These are phyloP conservation scores for Citrullus colocynthis DNA, from an alignment of 306 rosid genomes.

Conservation along the genomic window DNA sequence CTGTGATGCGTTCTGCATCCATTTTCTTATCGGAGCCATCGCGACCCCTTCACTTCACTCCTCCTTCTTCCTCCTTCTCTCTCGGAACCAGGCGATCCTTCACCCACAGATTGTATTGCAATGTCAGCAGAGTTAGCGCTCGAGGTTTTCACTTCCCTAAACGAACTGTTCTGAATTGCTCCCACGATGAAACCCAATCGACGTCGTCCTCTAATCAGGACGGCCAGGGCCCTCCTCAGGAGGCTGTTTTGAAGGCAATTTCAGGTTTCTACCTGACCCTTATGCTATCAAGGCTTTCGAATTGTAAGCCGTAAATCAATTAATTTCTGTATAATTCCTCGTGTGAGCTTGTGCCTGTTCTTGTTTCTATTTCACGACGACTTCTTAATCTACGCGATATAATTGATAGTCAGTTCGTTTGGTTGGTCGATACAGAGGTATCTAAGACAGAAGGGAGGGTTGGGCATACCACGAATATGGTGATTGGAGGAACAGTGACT, in stretches of 20 bases:
- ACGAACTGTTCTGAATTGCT: slow-evolving; percentile 31
- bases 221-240: slow-evolving; percentile 91
- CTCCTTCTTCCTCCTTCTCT: slow-evolving; percentile 13
- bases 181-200: slow-evolving; percentile 30
- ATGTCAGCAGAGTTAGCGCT: slow-evolving; percentile 11
- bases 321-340: not conserved
- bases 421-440: slow-evolving; percentile 43
- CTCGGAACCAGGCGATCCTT: slow-evolving; percentile 10
- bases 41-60: slow-evolving; percentile 26
- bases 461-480: slow-evolving; percentile 94
- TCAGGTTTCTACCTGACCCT: slow-evolving; percentile 39
- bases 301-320: slow-evolving; percentile 1
- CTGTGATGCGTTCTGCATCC: slow-evolving; percentile 35
- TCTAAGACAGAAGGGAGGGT: slow-evolving; percentile 95
- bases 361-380: not conserved
- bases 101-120: slow-evolving; percentile 12
- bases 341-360: not conserved
- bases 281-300: not conserved
- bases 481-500: slow-evolving; percentile 87
- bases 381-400: not conserved
- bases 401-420: not conserved
- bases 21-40: slow-evolving; percentile 37
- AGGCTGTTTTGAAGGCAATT: slow-evolving; percentile 85
- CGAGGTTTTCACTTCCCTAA: slow-evolving; percentile 25
- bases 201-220: slow-evolving; percentile 40